Evolutionary conservation across 2,329 filamentous ascomycete species (phyloP), one percentile per base, ranked within the genome.

Genomic region (Aspergillus fumigatiaffinis): DNA sequence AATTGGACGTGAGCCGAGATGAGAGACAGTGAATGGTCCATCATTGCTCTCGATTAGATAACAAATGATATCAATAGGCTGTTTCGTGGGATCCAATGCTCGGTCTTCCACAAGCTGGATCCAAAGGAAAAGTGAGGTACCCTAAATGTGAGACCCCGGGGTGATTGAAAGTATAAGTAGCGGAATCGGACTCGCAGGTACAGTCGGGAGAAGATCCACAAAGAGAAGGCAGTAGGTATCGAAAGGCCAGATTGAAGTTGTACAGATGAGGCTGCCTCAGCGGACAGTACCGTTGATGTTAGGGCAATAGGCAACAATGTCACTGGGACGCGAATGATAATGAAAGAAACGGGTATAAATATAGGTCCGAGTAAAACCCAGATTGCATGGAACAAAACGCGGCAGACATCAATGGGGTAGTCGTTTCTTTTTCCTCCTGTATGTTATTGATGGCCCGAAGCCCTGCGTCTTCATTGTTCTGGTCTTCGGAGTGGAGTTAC

Each of bases 1-100:
- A 71, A 67, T 59, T 70, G 68, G 58, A 71, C 68, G 55, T 69
- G 68, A 51, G 68, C 68, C 51, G 68, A 70, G 50, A 68, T 65
- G 26, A 70, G 64, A 51, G 68, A 66, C 23, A 70, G 51, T 29
- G 68, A 68, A 42, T 67, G 66, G 20, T 69, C 68, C 68, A 71
- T 71, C 8, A 25, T 63, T 47, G 14, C 23, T 25, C 44, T 14
- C 41, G 58, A 32, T 55, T 23, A 25, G 12, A 26, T 26, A 5
- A 17, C 41, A 51, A 23, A 35, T 47, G 55, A 41, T 50, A 47
- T 29, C 14, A 52, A 35, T 17, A 47, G 5, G 7, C 23, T 17
- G 20, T n/a, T 20, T 44, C 44, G 14, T 17, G n/a, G 50, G 10
- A 50, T n/a, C 4, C 46, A 48, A 42, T 28, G 51, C 28, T 35